phyloP scores from a whole-genome alignment of 2,329 filamentous ascomycete genomes.

The Sporothrix inflata region DNA sequence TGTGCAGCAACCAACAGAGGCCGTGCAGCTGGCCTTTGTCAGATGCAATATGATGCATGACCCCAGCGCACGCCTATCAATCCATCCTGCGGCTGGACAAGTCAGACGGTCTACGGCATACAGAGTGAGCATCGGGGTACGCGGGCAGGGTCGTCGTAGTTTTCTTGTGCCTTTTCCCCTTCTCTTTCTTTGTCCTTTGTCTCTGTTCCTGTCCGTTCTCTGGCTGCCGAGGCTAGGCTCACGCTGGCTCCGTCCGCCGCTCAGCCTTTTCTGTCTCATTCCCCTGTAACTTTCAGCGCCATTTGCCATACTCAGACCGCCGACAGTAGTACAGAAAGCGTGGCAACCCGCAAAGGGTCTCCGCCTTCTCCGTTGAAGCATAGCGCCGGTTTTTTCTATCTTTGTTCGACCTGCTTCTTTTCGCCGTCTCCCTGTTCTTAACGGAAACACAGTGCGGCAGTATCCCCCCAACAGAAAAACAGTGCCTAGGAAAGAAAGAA shows the following conservation, averaged over 20 bases:
- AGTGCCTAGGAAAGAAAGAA: not conserved
- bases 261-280: not conserved
- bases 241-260: not conserved
- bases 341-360: constrained; percentile 1
- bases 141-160: not conserved
- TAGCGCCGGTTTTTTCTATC: not conserved
- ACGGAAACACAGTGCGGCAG: not conserved
- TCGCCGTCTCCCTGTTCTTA: not conserved
- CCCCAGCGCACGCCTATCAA: no score
- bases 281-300: not conserved
- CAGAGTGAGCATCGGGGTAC: constrained; percentile 8
- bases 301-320: no score
- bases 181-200: not conserved
- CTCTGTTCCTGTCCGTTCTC: constrained; percentile 1
- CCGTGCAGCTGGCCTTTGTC: not conserved
- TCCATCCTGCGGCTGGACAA: not conserved
- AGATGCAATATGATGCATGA: not conserved
- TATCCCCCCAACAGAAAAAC: not conserved
- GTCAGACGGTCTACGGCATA: not conserved
- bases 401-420: not conserved
- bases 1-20: constrained; percentile 4
- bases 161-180: not conserved
- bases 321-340: no score
- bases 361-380: not conserved
- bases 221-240: constrained; percentile 16